A percentile compares a stretch with the other conserved stretches of the same genome.
These are phyloP conservation scores for Trypanosoma rangeli DNA, from an alignment of 208 protist species.

Conservation along the genomic window DNA sequence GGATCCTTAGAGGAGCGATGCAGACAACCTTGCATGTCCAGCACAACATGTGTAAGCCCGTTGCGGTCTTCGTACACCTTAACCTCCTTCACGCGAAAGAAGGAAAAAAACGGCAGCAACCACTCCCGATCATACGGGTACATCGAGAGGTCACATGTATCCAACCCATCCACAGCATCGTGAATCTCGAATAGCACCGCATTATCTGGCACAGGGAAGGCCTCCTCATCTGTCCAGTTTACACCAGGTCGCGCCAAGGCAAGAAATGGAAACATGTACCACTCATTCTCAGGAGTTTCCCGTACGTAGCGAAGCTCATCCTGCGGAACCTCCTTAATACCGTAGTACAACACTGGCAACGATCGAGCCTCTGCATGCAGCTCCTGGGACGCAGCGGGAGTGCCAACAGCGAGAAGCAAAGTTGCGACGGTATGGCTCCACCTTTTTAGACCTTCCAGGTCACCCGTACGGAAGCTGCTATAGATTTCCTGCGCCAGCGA, in stretches of 20 bases:
- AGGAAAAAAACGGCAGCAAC: constrained; percentile 77
- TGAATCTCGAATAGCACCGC: constrained; percentile 81
- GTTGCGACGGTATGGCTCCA: constrained; percentile 31
- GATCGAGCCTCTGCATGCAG: not conserved
- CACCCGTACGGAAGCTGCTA: constrained; percentile 71
- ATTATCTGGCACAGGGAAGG: constrained; percentile 58
- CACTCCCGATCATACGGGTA: constrained; percentile 77
- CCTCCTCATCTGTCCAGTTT: constrained; percentile 36
- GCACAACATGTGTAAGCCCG: constrained; percentile 65
- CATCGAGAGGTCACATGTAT: constrained; percentile 67
- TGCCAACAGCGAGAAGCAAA: constrained; percentile 23
- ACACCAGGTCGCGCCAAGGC: constrained; percentile 39
- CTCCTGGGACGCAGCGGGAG: not conserved
- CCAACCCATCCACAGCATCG: constrained; percentile 53
- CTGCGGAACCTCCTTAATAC: constrained; percentile 53
- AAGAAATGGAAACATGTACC: constrained; percentile 77
- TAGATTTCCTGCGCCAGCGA: constrained; percentile 71
- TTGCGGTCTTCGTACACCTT: constrained; percentile 48
- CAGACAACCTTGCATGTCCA: constrained; percentile 72
- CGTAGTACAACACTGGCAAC: constrained; percentile 59
- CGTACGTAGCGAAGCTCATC: constrained; percentile 50
- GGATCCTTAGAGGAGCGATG: constrained; percentile 45
- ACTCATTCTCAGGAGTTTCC: constrained; percentile 43
- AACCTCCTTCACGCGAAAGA: constrained; percentile 63
- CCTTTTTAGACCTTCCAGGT: constrained; percentile 30